Evolutionary conservation across 306 rosid genomes (phyloP).

Genomic region (Purshia tridentata): DNA sequence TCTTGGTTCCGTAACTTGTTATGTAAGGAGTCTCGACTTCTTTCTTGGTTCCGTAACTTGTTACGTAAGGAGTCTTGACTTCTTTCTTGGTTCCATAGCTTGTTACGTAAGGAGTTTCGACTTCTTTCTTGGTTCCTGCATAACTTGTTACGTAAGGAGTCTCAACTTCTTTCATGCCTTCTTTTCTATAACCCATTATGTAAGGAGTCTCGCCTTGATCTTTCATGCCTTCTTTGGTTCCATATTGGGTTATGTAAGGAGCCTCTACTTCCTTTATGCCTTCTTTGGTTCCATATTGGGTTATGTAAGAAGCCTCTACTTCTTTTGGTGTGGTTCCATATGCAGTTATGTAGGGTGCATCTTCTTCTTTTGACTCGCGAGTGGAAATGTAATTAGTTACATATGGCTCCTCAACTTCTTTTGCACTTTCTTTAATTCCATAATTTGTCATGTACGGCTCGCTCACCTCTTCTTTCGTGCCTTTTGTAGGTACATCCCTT

Average conservation of each 20-base stretch:
- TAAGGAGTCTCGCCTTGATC: too few species aligned
- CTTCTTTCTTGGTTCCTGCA: too few species aligned
- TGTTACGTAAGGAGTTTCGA: too few species aligned
- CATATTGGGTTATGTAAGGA: neutral
- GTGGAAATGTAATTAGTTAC: neutral
- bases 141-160: too few species aligned
- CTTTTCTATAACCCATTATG: too few species aligned
- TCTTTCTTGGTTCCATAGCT: neutral
- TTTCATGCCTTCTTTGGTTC: neutral
- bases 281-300: neutral
- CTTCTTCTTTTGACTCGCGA: neutral
- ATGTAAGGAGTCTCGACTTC: neutral
- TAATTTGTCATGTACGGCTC: neutral
- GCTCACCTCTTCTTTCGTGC: neutral
- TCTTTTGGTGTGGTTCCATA: neutral
- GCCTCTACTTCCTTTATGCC: neutral
- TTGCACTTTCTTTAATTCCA: neutral
- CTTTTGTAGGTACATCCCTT: constrained; percentile 4
- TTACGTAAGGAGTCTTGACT: neutral
- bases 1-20: neutral
- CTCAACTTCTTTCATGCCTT: too few species aligned
- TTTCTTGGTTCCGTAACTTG: neutral
- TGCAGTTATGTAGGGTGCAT: neutral
- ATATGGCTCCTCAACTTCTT: neutral
- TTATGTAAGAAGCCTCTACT: neutral